These are phyloP conservation scores for Pleurotus ostreatus DNA, from an alignment of 768 basidiomycete genomes.

Conservation along the genomic window DNA sequence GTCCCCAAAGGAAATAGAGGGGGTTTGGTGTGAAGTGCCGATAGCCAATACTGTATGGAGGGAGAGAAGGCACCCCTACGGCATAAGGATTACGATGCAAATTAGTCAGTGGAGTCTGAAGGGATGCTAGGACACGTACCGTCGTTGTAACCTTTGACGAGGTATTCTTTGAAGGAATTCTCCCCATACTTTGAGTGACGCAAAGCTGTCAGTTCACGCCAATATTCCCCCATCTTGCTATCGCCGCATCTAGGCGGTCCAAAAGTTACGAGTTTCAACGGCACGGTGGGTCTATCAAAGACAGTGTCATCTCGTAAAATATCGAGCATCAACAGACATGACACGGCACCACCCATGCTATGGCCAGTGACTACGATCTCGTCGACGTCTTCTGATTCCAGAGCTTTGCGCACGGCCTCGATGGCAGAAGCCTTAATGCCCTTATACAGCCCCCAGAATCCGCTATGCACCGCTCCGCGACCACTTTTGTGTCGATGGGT, in stretches of 20 bases:
- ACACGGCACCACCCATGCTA: constrained; percentile 53
- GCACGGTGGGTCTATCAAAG: constrained; percentile 19
- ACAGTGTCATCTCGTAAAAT: constrained; percentile 29
- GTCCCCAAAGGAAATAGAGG: constrained; percentile 45
- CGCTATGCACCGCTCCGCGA: constrained; percentile 41
- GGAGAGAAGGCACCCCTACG: constrained; percentile 53
- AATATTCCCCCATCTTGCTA: constrained; percentile 34
- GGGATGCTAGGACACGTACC: constrained; percentile 27
- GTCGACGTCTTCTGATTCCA: constrained; percentile 27
- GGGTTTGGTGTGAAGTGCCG: constrained; percentile 46
- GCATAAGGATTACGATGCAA: neutral
- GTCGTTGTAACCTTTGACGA: constrained; percentile 54
- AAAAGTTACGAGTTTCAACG: constrained; percentile 43
- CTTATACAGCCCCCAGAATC: constrained; percentile 51
- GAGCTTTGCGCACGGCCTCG: constrained; percentile 32
- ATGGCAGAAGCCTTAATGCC: constrained; percentile 33
- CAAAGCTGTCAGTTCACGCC: constrained; percentile 29
- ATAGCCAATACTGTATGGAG: constrained; percentile 48
- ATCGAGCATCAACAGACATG: constrained; percentile 46
- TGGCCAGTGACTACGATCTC: constrained; percentile 54
- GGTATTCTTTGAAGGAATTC: constrained; percentile 38
- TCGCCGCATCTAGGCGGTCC: constrained; percentile 52
- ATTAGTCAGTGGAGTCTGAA: neutral
- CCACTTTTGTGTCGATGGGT: constrained; percentile 35
- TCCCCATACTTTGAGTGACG: constrained; percentile 32